Base-by-base conservation (phyloP, 2,329 filamentous ascomycete genomes). In the Didymella sp. region DNA sequence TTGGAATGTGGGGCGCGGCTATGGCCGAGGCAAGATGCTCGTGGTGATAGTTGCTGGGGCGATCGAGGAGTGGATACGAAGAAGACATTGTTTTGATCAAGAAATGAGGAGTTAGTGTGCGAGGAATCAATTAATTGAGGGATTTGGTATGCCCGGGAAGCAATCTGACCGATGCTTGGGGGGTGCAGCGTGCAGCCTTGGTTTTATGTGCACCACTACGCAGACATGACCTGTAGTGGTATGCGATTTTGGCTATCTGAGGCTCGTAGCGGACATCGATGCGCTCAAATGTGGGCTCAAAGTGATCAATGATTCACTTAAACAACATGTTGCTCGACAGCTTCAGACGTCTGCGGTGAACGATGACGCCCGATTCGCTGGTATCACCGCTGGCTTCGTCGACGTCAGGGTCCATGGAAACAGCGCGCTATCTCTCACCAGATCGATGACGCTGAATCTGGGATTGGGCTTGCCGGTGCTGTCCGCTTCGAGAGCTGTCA, bases 11-110 rank as follows among this genome's bases (percentile, higher is more conserved):
- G 56, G 56, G 56, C 56, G 21, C 27, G 28, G 35, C 42, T 35
- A 62, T 41, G 58, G 46, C 63, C 63, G 63, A 68, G 63, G 65
- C 57, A 35, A 25, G 22, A 22, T 19, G 33, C 33, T 37, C 33
- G 33, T 19, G 33, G 33, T 19, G 52, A 51, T 53, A 28, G 56
- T 58, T 58, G 50, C 56, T 54, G 42, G 56, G 56, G 27, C 46
- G 41, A 59, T 51, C 47, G 21, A 6, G 41, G 25, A 49, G 54
- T 57, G 54, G 54, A 38, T 25, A 25, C 17, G 27, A 30, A 33
- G 31, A 38, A 33, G 12, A 27, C 43, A 52, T 52, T 57, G 54
- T 57, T 57, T 21, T 57, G 54, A 33, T 48, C 24, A 31, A 22
- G 13, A 35, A 7, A 46, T 22, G 19, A 17, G 17, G 17, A 12